These are phyloP conservation scores for Pythium oligandrum DNA, from an alignment of 352 stramenopile species.

Conservation along the genomic window DNA sequence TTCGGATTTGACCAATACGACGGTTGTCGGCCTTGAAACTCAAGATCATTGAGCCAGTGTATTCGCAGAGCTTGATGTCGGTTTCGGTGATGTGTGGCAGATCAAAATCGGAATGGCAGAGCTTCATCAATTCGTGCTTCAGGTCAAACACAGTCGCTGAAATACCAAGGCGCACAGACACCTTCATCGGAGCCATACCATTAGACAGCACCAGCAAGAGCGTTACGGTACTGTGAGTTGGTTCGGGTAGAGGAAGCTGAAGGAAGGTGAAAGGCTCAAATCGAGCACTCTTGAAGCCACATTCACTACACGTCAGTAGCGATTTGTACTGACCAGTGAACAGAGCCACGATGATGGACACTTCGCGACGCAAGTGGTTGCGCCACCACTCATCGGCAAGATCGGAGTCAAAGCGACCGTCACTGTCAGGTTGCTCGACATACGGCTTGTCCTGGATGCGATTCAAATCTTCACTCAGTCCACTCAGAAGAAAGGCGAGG, in stretches of 20 bases:
- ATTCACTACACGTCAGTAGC: constrained; percentile 94
- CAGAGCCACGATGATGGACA: constrained; percentile 98
- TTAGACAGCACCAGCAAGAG: constrained; percentile 74
- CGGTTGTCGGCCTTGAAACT: constrained; percentile 86
- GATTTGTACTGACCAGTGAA: constrained; percentile 99
- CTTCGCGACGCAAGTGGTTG: constrained; percentile 96
- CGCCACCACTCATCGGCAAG: constrained; percentile 99
- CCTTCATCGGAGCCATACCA: constrained; percentile 68
- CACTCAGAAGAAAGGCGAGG: constrained; percentile 94
- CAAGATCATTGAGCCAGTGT: constrained; percentile 80
- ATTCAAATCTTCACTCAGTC: constrained; percentile 98
- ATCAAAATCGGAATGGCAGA: constrained; percentile 73
- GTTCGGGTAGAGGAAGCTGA: constrained; percentile 82
- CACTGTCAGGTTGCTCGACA: constrained; percentile 96
- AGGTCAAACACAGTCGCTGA: constrained; percentile 83
- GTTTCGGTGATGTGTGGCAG: constrained; percentile 53
- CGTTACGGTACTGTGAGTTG: constrained; percentile 80
- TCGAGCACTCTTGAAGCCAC: constrained; percentile 91
- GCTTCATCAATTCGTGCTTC: constrained; percentile 79
- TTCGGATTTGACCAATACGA: constrained; percentile 79
- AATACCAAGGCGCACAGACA: constrained; percentile 77
- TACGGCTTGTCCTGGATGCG: constrained; percentile 95
- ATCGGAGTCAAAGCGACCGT: constrained; percentile 96
- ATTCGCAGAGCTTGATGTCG: constrained; percentile 86
- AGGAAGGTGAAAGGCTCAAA: constrained; percentile 94